Evolutionary conservation across 805 yeast species (phyloP).

Genomic region (Saturnispora ahearnii): DNA sequence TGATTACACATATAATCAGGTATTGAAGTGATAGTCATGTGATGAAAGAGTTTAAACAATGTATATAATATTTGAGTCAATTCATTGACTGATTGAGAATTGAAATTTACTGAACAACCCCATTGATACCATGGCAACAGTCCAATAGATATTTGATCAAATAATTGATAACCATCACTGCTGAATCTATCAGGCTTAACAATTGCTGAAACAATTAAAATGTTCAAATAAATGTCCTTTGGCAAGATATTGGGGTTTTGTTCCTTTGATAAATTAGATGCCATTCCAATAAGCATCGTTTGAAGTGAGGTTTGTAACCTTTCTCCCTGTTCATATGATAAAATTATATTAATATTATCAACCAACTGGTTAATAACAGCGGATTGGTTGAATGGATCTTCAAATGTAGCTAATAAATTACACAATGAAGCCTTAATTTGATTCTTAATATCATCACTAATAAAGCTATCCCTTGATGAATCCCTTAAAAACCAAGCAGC

Average conservation of each 20-base stretch:
- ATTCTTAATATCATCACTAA: slow-evolving; percentile 46
- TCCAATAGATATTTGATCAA: slow-evolving; percentile 7
- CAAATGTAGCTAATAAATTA: background rate
- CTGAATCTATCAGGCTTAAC: slow-evolving; percentile 65
- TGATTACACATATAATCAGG: slow-evolving; percentile 2
- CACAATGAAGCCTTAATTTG: slow-evolving; percentile 35
- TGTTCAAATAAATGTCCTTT: slow-evolving; percentile 9
- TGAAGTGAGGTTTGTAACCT: background rate
- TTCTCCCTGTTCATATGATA: slow-evolving; percentile 2
- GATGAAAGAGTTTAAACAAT: slow-evolving; percentile 3
- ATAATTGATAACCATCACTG: slow-evolving; percentile 48
- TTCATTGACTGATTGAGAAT: background rate
- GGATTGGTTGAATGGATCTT: slow-evolving; percentile 26
- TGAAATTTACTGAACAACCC: slow-evolving; percentile 2
- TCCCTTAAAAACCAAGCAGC: slow-evolving; percentile 48
- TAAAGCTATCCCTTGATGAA: slow-evolving; percentile 23
- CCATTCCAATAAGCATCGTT: background rate
- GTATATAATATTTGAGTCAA: background rate
- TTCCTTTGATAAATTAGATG: background rate
- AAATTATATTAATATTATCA: slow-evolving; percentile 37
- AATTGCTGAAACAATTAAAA: slow-evolving; percentile 62
- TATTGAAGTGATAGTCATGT: slow-evolving; percentile 1
- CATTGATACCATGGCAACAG: slow-evolving; percentile 2
- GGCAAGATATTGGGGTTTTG: background rate
- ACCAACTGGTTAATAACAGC: slow-evolving; percentile 46